Percentiles rank a stretch among this genome's conserved stretches.
Evolutionary conservation across 2,329 filamentous ascomycete species (phyloP).

Genomic region (Tolypocladium endophyticum): DNA sequence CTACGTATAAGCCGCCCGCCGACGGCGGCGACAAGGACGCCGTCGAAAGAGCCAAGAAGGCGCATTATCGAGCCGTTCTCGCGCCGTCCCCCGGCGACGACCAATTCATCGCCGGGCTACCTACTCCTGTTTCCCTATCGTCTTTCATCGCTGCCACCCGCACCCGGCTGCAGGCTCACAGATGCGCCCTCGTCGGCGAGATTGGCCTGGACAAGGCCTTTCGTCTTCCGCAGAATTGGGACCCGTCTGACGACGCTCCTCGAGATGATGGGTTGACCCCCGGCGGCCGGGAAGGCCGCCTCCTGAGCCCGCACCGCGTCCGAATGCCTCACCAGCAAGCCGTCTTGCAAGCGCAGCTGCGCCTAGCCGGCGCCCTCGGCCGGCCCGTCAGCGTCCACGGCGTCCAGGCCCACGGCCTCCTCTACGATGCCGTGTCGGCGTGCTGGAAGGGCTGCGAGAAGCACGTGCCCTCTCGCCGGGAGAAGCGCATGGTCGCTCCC

Average conservation of each 20-base stretch:
- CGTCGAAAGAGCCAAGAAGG: conserved; percentile 26
- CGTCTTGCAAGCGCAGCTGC: conserved; percentile 58
- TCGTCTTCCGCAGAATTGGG: conserved; percentile 55
- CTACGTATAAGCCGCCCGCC: conserved; percentile 22
- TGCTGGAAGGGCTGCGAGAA: conserved; percentile 64
- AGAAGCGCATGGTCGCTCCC: conserved; percentile 39
- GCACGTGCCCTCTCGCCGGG: conserved; percentile 46
- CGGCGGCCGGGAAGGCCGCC: conserved; percentile 59
- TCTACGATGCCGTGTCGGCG: conserved; percentile 54
- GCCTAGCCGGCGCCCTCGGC: conserved; percentile 55
- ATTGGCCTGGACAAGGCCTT: conserved; percentile 70
- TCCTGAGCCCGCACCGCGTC: conserved; percentile 58
- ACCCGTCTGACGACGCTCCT: conserved; percentile 18
- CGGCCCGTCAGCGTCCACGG: conserved; percentile 61
- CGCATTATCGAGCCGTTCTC: conserved; percentile 60
- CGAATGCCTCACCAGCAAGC: conserved; percentile 56
- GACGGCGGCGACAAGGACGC: conserved; percentile 10
- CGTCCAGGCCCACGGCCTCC: conserved; percentile 63
- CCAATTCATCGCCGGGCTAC: conserved; percentile 38
- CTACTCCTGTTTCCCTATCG: conserved; percentile 49
- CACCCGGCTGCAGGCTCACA: conserved; percentile 42
- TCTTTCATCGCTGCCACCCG: conserved; percentile 46
- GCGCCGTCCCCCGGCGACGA: conserved; percentile 36
- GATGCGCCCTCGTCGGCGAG: conserved; percentile 62
- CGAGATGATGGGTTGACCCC: conserved; percentile 41